Evolutionary conservation across 257 asterid species (phyloP).

Genomic region (Petunia axillaris): DNA sequence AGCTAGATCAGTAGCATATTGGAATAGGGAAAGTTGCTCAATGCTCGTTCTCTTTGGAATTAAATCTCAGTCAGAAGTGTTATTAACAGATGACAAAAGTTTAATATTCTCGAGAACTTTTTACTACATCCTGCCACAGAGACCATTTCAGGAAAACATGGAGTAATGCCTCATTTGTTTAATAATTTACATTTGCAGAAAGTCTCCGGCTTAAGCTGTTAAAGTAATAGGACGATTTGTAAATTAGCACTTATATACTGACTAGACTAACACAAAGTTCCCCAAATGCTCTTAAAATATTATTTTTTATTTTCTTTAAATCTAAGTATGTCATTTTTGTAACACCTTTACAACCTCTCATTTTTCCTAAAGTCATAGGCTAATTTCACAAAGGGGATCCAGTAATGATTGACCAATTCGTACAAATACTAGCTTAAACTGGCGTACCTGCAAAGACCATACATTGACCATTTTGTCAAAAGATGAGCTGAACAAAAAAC

Average conservation of each 20-base stretch:
- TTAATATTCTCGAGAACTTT: background rate
- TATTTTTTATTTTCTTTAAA: background rate
- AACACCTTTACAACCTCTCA: background rate
- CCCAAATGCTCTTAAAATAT: background rate
- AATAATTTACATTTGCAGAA: background rate
- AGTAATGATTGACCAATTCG: background rate
- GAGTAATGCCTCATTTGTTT: background rate
- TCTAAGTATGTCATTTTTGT: background rate
- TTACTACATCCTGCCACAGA: background rate
- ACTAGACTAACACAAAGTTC: constrained; percentile 7
- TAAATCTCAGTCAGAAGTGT: background rate
- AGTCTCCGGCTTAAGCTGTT: background rate
- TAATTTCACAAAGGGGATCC: constrained; percentile 20
- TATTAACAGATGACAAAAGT: background rate
- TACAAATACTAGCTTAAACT: constrained; percentile 20
- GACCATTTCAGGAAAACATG: constrained; percentile 6
- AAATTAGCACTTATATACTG: background rate
- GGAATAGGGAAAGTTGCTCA: background rate
- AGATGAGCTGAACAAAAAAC: constrained; percentile 89
- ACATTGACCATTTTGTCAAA: constrained; percentile 78
- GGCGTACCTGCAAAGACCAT: constrained; percentile 87
- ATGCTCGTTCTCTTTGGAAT: background rate
- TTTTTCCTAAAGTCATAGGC: background rate
- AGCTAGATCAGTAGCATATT: background rate
- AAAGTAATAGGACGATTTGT: background rate